phyloP scores from a whole-genome alignment of 306 rosid species.

The Citrullus colocynthis region DNA sequence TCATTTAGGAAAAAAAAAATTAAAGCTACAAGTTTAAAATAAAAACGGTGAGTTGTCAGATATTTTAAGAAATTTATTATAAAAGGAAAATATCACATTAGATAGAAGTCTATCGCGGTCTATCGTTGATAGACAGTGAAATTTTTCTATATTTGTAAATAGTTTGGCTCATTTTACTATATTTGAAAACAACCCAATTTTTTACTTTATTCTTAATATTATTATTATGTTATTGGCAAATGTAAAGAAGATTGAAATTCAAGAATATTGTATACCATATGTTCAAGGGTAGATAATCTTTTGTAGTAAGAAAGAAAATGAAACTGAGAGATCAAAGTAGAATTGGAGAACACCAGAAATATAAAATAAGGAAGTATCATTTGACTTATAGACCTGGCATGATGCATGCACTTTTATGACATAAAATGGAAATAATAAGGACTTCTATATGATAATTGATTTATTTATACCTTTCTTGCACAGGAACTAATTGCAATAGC shows the following conservation, averaged over 20 bases:
- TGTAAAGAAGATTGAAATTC: background rate
- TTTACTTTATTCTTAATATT: no score
- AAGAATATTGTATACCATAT: background rate
- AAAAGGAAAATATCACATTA: no score
- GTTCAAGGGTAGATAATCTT: background rate
- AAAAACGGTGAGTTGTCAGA: background rate
- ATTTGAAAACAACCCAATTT: no score
- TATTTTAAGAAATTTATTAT: background rate
- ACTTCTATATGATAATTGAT: background rate
- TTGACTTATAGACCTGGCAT: background rate
- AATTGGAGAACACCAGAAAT: background rate
- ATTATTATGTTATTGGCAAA: background rate
- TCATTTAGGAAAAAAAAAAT: background rate
- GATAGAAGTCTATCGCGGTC: no score
- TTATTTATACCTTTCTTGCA: constrained; percentile 61
- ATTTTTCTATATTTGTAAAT: no score
- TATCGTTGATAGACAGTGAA: no score
- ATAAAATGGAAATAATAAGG: background rate
- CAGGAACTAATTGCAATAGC: constrained; percentile 95
- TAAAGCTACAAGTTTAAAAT: background rate
- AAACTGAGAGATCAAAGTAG: background rate
- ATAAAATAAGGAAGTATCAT: background rate
- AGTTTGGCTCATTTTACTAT: no score
- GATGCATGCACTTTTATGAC: background rate
- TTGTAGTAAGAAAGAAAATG: background rate